Evolutionary conservation across 441 rosid genomes (phyloP).

Genomic region (Theobroma grandiflorum): DNA sequence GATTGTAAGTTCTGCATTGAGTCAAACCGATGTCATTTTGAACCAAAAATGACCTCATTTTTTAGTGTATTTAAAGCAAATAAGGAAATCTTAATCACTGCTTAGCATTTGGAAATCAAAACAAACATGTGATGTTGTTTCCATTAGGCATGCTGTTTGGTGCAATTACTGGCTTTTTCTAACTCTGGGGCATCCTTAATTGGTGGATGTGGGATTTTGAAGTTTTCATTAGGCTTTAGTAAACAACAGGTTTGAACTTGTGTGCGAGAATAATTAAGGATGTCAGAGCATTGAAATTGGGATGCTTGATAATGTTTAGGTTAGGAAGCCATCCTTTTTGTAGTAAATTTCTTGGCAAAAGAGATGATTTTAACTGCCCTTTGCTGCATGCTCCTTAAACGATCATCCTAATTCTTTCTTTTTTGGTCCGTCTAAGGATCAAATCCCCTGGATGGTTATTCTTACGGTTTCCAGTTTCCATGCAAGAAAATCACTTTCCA

Average conservation of each 20-base stretch:
- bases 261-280: neutral
- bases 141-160: conserved; percentile 7
- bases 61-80: neutral
- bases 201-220: neutral
- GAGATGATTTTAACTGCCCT: neutral
- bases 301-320: neutral
- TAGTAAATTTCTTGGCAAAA: neutral
- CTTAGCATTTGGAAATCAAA: conserved; percentile 16
- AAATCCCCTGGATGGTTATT: neutral
- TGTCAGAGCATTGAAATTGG: neutral
- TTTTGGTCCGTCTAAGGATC: neutral
- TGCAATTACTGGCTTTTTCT: conserved; percentile 1
- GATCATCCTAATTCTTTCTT: neutral
- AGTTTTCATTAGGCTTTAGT: neutral
- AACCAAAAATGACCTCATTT: neutral
- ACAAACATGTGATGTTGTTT: conserved; percentile 2
- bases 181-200: neutral
- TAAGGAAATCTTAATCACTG: neutral
- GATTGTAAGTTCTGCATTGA: neutral
- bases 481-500: neutral
- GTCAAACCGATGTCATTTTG: conserved; percentile 7
- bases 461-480: neutral
- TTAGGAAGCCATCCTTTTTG: neutral
- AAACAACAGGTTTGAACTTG: neutral
- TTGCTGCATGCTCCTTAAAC: neutral